Evolutionary conservation across 2,329 filamentous ascomycete species (phyloP), one percentile per base, ranked within the genome.

Genomic region (Penicillium occitanis): DNA sequence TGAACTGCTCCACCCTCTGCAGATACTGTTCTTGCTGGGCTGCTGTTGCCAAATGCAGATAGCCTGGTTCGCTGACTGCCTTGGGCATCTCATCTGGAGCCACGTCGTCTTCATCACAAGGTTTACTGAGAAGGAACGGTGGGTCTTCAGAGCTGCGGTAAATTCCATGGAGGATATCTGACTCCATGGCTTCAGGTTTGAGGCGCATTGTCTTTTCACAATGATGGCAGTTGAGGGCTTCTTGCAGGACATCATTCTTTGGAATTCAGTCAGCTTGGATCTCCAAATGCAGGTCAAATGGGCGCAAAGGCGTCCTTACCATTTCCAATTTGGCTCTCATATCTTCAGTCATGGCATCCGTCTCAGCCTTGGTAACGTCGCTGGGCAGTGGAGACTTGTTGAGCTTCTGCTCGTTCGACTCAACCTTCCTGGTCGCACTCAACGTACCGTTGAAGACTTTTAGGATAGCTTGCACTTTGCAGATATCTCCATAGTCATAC

Each of bases 221-320:
- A 22, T 63, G 48, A 10, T 22, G n/a, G 33, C 67, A 68, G 13
- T 64, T 53, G 8, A 68, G 65, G 35, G 67, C 62, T 64, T 68
- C 67, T 65, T 67, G 63, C 66, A 73, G 37, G 48, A 73, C 66
- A 63, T 66, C 48, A 63, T 70, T 60, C 72, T 68, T 14, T 70
- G 4, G 25, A 3, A 25, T 13, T n/a, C 14, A n/a, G 42, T 58
- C n/a, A 58, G 25, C n/a, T 35, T 44, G 17, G 22, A 11, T 6
- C 6, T 10, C 14, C 1, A 13, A 28, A 19, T 19, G 19, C 40
- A 37, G 10, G 7, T 53, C 11, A 19, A 40, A 4, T 28, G 2
- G 17, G 33, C 3, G 1, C 69, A 70, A 42, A 68, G 11, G 5
- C 11, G 10, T 35, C 46, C 63, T 11, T 40, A 67, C 66, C 66